A percentile compares a stretch with the other conserved stretches of the same genome.
Conservation (phyloP, 306 rosid species). For the Potentilla sterilis region DNA sequence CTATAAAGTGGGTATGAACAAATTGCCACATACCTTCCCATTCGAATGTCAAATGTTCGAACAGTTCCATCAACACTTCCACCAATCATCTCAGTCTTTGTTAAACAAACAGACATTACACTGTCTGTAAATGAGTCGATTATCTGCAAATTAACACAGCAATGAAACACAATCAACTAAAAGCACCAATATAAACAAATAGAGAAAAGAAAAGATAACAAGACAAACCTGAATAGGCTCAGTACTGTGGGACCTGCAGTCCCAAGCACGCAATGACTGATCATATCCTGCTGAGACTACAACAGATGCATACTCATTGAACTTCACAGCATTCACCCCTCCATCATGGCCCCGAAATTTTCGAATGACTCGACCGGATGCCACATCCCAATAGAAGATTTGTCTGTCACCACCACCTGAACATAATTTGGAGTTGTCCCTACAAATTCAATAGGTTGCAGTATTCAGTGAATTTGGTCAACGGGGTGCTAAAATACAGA, state of each 20-base stretch:
- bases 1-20: background rate
- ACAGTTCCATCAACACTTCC: constrained; percentile 98
- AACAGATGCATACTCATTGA: constrained; percentile 71
- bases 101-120: constrained; percentile 84
- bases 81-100: constrained; percentile 79
- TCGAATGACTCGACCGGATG: constrained; percentile 76
- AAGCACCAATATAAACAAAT: constrained; percentile 3
- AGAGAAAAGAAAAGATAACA: background rate
- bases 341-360: constrained; percentile 91
- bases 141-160: constrained; percentile 54
- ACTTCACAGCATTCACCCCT: constrained; percentile 86
- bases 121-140: constrained; percentile 78
- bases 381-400: constrained; percentile 86
- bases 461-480: background rate
- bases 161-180: background rate
- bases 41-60: constrained; percentile 76
- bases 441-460: constrained; percentile 15
- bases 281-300: constrained; percentile 92
- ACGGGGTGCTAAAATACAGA: background rate
- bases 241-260: constrained; percentile 87
- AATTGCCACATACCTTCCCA: constrained; percentile 60
- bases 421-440: constrained; percentile 83
- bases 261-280: constrained; percentile 94
- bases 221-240: constrained; percentile 73
- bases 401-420: constrained; percentile 92